phyloP scores from a whole-genome alignment of 1,284 basidiomycete genomes.

The Blastosporella zonata region DNA sequence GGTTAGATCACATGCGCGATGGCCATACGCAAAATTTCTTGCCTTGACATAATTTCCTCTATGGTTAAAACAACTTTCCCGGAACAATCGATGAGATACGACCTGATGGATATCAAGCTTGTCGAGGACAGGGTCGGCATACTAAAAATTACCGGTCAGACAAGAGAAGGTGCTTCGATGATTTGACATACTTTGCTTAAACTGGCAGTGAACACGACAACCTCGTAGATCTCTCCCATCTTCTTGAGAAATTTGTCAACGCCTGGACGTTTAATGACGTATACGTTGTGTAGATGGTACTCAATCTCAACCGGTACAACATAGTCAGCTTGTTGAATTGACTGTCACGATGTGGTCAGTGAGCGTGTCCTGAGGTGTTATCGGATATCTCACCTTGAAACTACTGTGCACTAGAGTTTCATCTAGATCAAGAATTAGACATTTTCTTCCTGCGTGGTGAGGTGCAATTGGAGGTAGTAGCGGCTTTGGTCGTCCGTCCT shows the following conservation, averaged over 20 bases:
- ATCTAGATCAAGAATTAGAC: conserved; percentile 91
- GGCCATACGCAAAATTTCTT: conserved; percentile 1
- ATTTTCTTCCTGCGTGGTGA: conserved; percentile 83
- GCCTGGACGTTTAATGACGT: conserved; percentile 98
- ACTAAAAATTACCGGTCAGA: conserved; percentile 48
- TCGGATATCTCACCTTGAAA: conserved; percentile 66
- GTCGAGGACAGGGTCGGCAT: conserved; percentile 97
- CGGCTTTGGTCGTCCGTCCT: conserved; percentile 86
- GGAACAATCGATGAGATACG: conserved; percentile 94
- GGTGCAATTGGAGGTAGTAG: conserved; percentile 76
- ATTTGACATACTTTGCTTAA: conserved; percentile 76
- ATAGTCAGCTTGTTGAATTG: conserved; percentile 94
- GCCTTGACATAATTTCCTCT: conserved; percentile 99
- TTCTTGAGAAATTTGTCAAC: conserved; percentile 95
- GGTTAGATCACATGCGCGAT: conserved; percentile 5
- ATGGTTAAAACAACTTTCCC: conserved; percentile 99
- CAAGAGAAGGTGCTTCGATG: conserved; percentile 3
- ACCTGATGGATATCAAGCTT: conserved; percentile 92
- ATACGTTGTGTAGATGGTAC: conserved; percentile 96
- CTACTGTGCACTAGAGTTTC: conserved; percentile 94
- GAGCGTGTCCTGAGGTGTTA: conserved; percentile 9
- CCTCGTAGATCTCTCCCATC: conserved; percentile 98
- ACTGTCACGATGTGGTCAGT: conserved; percentile 45
- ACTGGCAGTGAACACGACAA: conserved; percentile 98
- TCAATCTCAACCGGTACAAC: conserved; percentile 99